These are phyloP conservation scores for Pseudocercospora fuligena DNA, from an alignment of 2,329 filamentous ascomycete genomes.

Conservation along the genomic window DNA sequence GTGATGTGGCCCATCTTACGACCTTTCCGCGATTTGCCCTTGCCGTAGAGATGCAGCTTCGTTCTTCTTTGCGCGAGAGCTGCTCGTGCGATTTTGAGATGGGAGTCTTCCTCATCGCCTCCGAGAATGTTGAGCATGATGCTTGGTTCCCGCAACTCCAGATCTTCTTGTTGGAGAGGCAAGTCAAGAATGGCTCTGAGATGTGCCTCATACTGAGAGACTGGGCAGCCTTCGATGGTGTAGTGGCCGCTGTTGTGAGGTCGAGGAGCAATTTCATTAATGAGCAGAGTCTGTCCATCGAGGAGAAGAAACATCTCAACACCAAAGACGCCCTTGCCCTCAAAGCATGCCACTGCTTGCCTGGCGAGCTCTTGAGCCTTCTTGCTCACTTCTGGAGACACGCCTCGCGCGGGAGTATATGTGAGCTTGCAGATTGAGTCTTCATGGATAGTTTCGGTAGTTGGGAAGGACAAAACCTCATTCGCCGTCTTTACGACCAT, in stretches of 20 bases:
- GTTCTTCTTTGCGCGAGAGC: constrained; percentile 62
- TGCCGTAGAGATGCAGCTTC: constrained; percentile 87
- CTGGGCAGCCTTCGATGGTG: constrained; percentile 87
- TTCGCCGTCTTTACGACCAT: constrained; percentile 94
- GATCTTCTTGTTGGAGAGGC: constrained; percentile 56
- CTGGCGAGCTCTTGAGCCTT: constrained; percentile 77
- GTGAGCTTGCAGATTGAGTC: constrained; percentile 94
- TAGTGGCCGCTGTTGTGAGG: constrained; percentile 94
- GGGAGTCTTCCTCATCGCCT: constrained; percentile 67
- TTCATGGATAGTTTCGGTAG: constrained; percentile 93
- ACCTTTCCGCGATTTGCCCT: constrained; percentile 78
- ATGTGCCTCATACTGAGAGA: constrained; percentile 92
- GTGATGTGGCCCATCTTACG: constrained; percentile 97
- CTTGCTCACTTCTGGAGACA: constrained; percentile 64
- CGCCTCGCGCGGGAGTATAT: constrained; percentile 79
- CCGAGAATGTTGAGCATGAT: constrained; percentile 86
- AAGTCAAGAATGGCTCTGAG: constrained; percentile 79
- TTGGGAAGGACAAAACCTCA: constrained; percentile 75
- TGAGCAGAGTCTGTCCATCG: constrained; percentile 67
- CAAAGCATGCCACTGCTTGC: constrained; percentile 77
- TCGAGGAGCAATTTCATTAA: constrained; percentile 86
- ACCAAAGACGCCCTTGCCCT: constrained; percentile 91
- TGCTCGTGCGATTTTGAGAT: constrained; percentile 61
- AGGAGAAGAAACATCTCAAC: constrained; percentile 92
- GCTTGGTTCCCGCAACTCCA: constrained; percentile 63